Base-by-base conservation (phyloP, 164 flowering plant genomes). In the Buxus sempervirens region DNA sequence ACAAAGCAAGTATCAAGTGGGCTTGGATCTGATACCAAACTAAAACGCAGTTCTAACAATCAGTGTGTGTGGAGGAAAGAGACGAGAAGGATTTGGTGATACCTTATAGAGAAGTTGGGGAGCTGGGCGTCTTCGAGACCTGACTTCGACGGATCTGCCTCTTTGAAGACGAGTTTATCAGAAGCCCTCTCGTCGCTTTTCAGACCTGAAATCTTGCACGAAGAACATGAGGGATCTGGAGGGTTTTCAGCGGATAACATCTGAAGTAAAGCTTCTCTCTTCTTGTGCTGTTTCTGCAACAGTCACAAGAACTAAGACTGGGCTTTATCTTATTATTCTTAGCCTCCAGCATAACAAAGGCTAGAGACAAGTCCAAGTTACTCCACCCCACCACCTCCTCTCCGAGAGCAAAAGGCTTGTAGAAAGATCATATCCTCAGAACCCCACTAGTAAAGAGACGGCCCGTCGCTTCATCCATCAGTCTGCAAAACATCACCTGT, bases 71-170 rank as follows among this genome's bases (percentile, higher is more conserved):
- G 38, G 38, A 7, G 18, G 19, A 60, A 22, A 48, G 54, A 48
- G 41, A 68, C 42, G 24, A 59, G 54, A 48, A 58, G 24, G 48
- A 13, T 58, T 23, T 45, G 22, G 67, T 7, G 22, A 24, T 78
- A 92, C 98, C 98, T 92, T 77, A 92, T 86, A 70, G 96, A 90
- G 86, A 92, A 92, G 20, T 71, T 80, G 67, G 87, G 82, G 60
- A 65, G 81, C 42, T 62, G 74, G 15, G 62, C 24, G 57, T 70
- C 73, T 69, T 58, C 70, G 73, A 57, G 62, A 51, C 72, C 70
- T 53, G 74, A 66, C 54, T 70, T 72, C 24, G 69, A 63, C 72
- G 79, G 85, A 81, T 87, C 90, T 77, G 76, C 72, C 62, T 69
- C 81, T 54, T 76, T 70, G 55, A 74, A 74, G 73, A 73, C 69